Percentiles rank a stretch among this genome's conserved stretches.
phyloP scores from a whole-genome alignment of 2,329 filamentous ascomycete species.

The Calonectria montana region DNA sequence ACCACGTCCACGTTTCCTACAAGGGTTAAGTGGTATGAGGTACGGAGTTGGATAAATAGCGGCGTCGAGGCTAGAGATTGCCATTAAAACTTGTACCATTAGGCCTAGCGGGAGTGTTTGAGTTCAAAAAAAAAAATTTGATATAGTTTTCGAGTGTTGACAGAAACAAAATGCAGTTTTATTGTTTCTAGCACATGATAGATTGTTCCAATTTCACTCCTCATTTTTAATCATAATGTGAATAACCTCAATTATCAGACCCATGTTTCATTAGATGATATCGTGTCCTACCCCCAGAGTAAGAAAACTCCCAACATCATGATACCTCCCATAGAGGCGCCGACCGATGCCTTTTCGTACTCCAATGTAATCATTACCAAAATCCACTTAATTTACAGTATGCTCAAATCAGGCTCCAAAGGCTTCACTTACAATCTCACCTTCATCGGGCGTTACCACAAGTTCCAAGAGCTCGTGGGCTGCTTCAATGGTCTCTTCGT shows the following conservation, averaged over 20 bases:
- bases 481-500: slow-evolving; percentile 81
- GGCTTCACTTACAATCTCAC: slow-evolving; percentile 56
- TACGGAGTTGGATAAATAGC: background rate
- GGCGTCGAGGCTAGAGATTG: background rate
- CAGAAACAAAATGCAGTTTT: background rate
- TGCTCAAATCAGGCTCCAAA: slow-evolving; percentile 49
- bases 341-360: background rate
- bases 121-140: background rate
- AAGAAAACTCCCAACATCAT: background rate
- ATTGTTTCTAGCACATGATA: too few species aligned
- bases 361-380: background rate
- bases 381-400: background rate
- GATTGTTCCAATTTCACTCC: background rate
- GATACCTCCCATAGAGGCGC: slow-evolving; percentile 1
- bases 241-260: background rate
- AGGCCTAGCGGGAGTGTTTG: background rate
- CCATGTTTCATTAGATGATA: background rate
- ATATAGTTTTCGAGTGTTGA: background rate
- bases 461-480: slow-evolving; percentile 86
- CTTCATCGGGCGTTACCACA: slow-evolving; percentile 80
- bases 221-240: background rate
- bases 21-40: slow-evolving; percentile 24
- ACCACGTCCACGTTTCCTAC: slow-evolving; percentile 44
- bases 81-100: background rate
- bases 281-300: background rate